Evolutionary conservation across 2,329 filamentous ascomycete species (phyloP), one percentile per base, ranked within the genome.

Genomic region (Fusarium sp.): DNA sequence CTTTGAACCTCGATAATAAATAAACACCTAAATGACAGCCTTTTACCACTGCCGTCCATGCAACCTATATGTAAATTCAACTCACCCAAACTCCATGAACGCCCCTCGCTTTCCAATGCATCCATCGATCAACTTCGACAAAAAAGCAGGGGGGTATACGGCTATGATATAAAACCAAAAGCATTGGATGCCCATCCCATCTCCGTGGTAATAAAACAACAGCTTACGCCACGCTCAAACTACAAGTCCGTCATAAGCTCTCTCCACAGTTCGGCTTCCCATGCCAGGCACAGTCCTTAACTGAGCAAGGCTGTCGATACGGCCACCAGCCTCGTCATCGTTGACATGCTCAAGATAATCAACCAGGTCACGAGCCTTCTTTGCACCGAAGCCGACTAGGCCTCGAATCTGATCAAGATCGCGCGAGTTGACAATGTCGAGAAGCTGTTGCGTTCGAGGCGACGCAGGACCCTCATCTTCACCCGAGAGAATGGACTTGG

Each of bases 371-470:
- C 84, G 82, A 1, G 92, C 92, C 78, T 91, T 92, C 82, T 93
- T 94, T 3, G 89, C 85, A 1, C 92, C 92, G 14, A 94, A 90
- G 4, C 92, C 92, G 41, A 89, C 89, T 3, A 94, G 84, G 6
- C 88, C 82, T 75, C 87, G 88, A 79, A 94, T 94, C 76, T 88
- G 84, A 17, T 82, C 82, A 20, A 91, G 81, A 67, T 94, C 90
- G 52, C 90, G 87, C 23, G 91, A 93, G 82, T 94, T 94, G 81
- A 94, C 88, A 74, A 94, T 91, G 49, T 88, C 84, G 5, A 94
- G 85, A 5, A 94, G 81, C 64, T 88, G 86, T 68, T 85, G 85
- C 10, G 90, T 91, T 6, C 89, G 85, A 3, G 90, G 90, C 2
- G 88, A 81, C 42, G 65, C 76, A 49, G 70, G 81, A 11, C 81